Evolutionary conservation across 1,284 basidiomycete species (phyloP).

Genomic region (Cryptococcus sp.): DNA sequence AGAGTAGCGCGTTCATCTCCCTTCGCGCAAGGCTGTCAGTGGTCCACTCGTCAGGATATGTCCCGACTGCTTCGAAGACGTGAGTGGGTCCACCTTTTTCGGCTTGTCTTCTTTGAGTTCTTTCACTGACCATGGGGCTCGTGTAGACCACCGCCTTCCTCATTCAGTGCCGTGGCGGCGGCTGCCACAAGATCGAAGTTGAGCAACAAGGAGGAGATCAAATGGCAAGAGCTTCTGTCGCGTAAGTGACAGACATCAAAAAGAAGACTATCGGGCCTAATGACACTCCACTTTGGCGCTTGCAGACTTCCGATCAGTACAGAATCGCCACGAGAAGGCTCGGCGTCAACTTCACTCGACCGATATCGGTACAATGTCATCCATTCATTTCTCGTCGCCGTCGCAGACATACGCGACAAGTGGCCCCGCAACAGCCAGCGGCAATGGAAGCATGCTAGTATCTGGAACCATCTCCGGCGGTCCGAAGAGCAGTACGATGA

Average conservation of each 20-base stretch:
- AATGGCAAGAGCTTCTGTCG: slow-evolving; percentile 85
- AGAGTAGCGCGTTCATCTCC: slow-evolving; percentile 94
- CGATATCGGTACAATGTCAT: slow-evolving; percentile 31
- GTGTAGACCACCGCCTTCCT: no score
- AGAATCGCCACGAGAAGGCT: slow-evolving; percentile 82
- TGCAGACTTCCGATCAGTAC: slow-evolving; percentile 73
- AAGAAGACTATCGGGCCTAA: background rate
- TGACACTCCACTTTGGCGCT: no score
- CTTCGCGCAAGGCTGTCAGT: slow-evolving; percentile 90
- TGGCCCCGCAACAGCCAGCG: slow-evolving; percentile 6
- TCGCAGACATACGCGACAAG: slow-evolving; percentile 33
- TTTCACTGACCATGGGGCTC: no score
- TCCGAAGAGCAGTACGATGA: slow-evolving; percentile 24
- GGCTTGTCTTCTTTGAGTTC: no score
- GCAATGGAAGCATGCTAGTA: background rate
- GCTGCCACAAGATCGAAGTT: slow-evolving; percentile 68
- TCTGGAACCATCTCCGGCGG: slow-evolving; percentile 10
- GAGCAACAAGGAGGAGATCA: slow-evolving; percentile 76
- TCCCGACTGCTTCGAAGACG: slow-evolving; percentile 82
- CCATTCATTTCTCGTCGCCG: slow-evolving; percentile 43
- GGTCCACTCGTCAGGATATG: slow-evolving; percentile 90
- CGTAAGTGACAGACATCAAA: slow-evolving; percentile 55
- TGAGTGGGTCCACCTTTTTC: slow-evolving; percentile 50
- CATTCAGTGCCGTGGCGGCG: slow-evolving; percentile 37
- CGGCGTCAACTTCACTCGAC: slow-evolving; percentile 58